A percentile compares a stretch with the other conserved stretches of the same genome.
Conservation (phyloP, 2,329 filamentous ascomycete species). For the Aspergillus sp. region DNA sequence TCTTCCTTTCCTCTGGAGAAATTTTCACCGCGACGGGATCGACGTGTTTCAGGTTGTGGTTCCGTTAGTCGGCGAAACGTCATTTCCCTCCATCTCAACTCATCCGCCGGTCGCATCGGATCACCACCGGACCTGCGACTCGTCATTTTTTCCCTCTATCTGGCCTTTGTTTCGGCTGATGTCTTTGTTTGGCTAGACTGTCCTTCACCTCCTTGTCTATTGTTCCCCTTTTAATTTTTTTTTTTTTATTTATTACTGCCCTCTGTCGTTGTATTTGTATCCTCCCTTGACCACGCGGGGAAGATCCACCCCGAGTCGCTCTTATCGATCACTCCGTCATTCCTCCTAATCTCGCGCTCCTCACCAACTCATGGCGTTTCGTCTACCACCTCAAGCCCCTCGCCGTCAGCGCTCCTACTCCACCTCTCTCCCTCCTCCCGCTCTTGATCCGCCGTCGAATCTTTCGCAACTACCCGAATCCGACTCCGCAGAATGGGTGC, state of each 20-base stretch:
- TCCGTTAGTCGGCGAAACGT: not conserved
- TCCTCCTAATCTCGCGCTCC: slow-evolving; percentile 1
- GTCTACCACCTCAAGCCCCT: slow-evolving; percentile 36
- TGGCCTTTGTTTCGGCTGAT: not conserved
- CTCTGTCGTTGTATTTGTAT: not conserved
- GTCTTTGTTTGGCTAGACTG: not conserved
- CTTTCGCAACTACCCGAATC: slow-evolving; percentile 51
- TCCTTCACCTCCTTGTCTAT: not conserved
- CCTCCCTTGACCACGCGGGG: slow-evolving; percentile 14
- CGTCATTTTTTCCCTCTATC: not conserved
- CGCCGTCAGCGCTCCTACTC: slow-evolving; percentile 36
- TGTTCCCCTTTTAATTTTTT: not conserved
- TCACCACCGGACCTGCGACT: not conserved
- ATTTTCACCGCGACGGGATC: too few species aligned
- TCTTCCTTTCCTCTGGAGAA: not conserved
- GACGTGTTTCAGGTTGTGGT: not conserved
- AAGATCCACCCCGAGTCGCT: slow-evolving; percentile 20
- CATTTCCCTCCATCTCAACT: not conserved
- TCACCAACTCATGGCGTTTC: slow-evolving; percentile 36
- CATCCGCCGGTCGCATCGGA: not conserved
- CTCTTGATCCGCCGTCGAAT: slow-evolving; percentile 28
- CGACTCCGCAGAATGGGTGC: slow-evolving; percentile 90
- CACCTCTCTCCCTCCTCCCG: slow-evolving; percentile 24
- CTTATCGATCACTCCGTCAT: slow-evolving; percentile 11
- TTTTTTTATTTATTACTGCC: too few species aligned